Evolutionary conservation across 257 asterid genomes (phyloP).

Genomic region (Salvia rosmarinus): DNA sequence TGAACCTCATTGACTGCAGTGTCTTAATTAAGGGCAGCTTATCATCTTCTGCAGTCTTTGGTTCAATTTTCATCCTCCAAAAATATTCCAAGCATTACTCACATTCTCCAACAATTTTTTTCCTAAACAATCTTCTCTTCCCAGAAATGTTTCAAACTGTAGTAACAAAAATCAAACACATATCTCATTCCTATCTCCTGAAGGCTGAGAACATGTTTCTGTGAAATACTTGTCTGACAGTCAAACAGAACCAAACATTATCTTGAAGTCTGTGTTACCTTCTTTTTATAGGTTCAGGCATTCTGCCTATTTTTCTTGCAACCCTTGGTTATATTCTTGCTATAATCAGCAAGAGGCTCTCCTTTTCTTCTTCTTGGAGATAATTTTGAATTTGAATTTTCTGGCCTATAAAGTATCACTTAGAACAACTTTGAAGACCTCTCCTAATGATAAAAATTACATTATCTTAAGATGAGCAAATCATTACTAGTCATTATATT

Average conservation of each 20-base stretch:
- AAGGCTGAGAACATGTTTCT: neutral
- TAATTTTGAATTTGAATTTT: neutral
- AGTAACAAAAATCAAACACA: neutral
- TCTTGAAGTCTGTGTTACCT: neutral
- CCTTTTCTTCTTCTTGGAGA: neutral
- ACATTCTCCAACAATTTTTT: neutral
- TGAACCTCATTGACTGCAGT: conserved; percentile 15
- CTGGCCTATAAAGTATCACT: neutral
- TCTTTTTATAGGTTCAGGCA: neutral
- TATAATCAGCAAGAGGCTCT: neutral
- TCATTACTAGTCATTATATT: neutral
- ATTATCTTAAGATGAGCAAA: neutral
- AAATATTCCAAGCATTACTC: neutral
- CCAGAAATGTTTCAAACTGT: neutral
- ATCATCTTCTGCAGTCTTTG: neutral
- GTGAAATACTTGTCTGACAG: neutral
- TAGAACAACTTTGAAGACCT: neutral
- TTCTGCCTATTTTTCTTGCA: neutral
- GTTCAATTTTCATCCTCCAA: conserved; percentile 3
- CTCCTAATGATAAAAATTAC: neutral
- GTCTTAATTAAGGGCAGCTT: conserved; percentile 24
- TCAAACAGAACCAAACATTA: conserved; percentile 9
- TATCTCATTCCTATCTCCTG: neutral
- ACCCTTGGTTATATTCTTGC: neutral
- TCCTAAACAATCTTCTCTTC: neutral